phyloP scores from a whole-genome alignment of 495 filamentous ascomycete genomes.

The Penicillium verhagenii region DNA sequence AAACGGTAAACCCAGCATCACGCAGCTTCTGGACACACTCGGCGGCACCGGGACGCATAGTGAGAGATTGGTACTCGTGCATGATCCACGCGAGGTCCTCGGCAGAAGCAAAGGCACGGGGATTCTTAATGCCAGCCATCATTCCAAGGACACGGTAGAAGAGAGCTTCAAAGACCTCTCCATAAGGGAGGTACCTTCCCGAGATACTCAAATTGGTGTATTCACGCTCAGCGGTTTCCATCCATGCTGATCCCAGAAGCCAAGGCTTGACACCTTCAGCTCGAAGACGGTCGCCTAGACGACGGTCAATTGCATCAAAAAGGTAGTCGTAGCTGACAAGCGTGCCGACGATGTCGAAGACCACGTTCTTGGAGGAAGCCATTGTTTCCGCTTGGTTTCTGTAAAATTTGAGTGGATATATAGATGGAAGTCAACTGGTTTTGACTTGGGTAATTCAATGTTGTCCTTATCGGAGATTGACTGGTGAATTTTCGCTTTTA shows the following conservation, averaged over 20 bases:
- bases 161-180: constrained; percentile 30
- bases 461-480: neutral
- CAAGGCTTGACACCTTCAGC: constrained; percentile 34
- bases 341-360: constrained; percentile 45
- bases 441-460: neutral
- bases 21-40: constrained; percentile 38
- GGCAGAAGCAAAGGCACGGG: constrained; percentile 29
- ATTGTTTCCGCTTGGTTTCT: too few species aligned
- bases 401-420: neutral
- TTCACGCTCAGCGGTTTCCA: constrained; percentile 42
- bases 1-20: constrained; percentile 40
- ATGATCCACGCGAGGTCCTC: constrained; percentile 31
- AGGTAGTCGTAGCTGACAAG: constrained; percentile 33
- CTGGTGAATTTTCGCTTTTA: neutral
- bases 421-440: neutral
- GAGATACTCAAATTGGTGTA: constrained; percentile 41
- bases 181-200: constrained; percentile 28
- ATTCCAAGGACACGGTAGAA: constrained; percentile 39
- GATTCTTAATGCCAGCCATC: constrained; percentile 25
- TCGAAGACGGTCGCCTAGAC: constrained; percentile 33
- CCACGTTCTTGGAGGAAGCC: constrained; percentile 33
- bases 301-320: constrained; percentile 28
- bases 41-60: constrained; percentile 26
- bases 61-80: constrained; percentile 26
- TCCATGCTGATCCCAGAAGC: constrained; percentile 39